A percentile compares a stretch with the other conserved stretches of the same genome.
phyloP scores from a whole-genome alignment of 306 rosid genomes.

The Hylodesmum podocarpum region DNA sequence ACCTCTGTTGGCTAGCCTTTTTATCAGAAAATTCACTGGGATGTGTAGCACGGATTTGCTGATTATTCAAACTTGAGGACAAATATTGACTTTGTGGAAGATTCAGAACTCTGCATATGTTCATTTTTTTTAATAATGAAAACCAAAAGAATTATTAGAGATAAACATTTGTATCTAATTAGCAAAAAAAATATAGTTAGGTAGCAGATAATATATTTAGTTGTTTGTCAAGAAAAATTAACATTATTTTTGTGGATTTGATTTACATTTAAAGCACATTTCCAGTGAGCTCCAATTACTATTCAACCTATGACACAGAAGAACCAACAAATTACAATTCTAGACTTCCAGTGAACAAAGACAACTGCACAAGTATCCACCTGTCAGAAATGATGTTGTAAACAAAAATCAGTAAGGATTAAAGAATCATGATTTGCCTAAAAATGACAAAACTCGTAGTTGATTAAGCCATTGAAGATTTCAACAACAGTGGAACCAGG shows the following conservation, averaged over 20 bases:
- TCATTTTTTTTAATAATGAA: constrained; percentile 7
- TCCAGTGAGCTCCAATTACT: not conserved
- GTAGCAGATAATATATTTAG: not conserved
- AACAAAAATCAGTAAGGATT: not conserved
- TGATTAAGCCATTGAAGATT: not conserved
- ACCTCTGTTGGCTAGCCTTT: constrained; percentile 58
- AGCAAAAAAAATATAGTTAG: not conserved
- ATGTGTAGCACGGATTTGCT: constrained; percentile 40
- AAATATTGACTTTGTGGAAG: constrained; percentile 77
- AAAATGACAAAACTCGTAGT: not conserved
- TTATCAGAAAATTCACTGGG: constrained; percentile 40
- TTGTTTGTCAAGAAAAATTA: not conserved
- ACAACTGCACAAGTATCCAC: not conserved
- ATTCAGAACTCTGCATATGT: constrained; percentile 57
- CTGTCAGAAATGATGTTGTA: not conserved
- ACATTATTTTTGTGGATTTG: not conserved
- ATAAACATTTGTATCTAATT: not conserved
- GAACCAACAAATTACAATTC: not conserved
- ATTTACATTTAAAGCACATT: not conserved
- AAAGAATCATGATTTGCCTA: not conserved
- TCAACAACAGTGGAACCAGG: not conserved
- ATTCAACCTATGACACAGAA: not conserved
- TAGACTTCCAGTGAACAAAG: not conserved
- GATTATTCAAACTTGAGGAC: constrained; percentile 37
- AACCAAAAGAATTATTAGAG: constrained; percentile 19